These are phyloP conservation scores for Mortierella hygrophila DNA, from an alignment of 192 early-diverging fungal species.

Conservation along the genomic window DNA sequence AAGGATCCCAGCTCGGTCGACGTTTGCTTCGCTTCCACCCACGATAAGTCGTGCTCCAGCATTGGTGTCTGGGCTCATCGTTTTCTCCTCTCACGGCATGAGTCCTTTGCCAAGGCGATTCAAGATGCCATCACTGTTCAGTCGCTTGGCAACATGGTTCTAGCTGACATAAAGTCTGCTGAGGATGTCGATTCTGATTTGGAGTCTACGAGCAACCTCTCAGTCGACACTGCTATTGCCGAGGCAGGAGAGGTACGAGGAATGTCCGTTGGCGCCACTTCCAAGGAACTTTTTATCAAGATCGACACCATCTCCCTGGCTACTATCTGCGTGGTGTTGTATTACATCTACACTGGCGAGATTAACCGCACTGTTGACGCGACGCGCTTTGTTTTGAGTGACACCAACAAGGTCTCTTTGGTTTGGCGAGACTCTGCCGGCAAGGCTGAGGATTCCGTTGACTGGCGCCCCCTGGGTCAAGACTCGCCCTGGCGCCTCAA, in stretches of 20 bases:
- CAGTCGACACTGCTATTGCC: too few relatives aligned
- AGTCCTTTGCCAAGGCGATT: background rate
- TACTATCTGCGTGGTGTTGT: conserved; percentile 6
- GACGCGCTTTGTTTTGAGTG: background rate
- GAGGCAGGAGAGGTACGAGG: too few relatives aligned
- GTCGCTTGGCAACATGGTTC: too few relatives aligned
- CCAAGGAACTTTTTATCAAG: background rate
- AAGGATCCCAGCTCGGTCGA: background rate
- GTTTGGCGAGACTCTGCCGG: too few relatives aligned
- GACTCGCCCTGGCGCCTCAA: conserved; percentile 7
- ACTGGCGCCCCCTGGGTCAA: too few relatives aligned
- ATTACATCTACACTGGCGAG: conserved; percentile 14
- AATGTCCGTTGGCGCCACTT: too few relatives aligned
- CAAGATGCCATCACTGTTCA: background rate
- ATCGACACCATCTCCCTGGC: conserved; percentile 3
- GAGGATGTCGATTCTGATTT: too few relatives aligned
- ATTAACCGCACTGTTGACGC: background rate
- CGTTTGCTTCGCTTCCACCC: background rate
- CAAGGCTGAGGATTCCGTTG: too few relatives aligned
- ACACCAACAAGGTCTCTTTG: background rate
- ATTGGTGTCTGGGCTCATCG: background rate
- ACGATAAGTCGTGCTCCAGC: background rate
- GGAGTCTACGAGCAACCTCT: too few relatives aligned
- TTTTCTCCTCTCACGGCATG: background rate
- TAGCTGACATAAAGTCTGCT: too few relatives aligned